Base-by-base conservation (phyloP, 2,329 filamentous ascomycete species). In the Apiospora malaysiana region DNA sequence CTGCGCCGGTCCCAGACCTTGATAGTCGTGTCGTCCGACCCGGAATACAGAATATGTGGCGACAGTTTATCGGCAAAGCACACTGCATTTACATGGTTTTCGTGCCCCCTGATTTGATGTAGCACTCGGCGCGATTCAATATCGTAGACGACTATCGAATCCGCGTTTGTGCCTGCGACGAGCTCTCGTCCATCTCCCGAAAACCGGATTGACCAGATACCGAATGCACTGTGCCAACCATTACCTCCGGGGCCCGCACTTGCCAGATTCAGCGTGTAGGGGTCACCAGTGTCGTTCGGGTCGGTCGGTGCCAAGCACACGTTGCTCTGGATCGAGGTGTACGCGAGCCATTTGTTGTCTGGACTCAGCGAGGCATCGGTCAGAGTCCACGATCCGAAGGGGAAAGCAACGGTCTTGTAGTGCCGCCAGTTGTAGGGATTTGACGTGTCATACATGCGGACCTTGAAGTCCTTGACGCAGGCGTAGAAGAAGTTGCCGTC, bases 401-500 rank as follows among this genome's bases (percentile, higher is more conserved):
- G 94, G 80, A 96, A 97, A 40, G 86, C 84, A 6, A 94, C 93
- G 0, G 93, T 95, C 83, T 95, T 98, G 85, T 98, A 98, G 81
- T 97, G 95, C 79, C 92, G 92, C 96, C 96, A 99, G 74, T 94
- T 89, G 81, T 96, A 97, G 0, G 95, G 94, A 76, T 98, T 97
- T 1, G 93, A 95, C 0, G 96, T 98, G 80, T 98, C 95, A 82
- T 98, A 99, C 93, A 99, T 95, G 69, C 95, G 92, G 12, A 99
- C 94, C 75, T 91, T 92, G 83, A 97, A 97, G 81, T 98, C 95
- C 81, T 98, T 94, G 12, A 92, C 93, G 77, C 93, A 96, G 7
- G 92, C 91, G 79, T 95, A 98, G 84, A 98, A 98, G 84, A 98
- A 98, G 81, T 97, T 97, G 37, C 96, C 96, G 76, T 99, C 96